Conservation (phyloP, 202 grass and related monocot species). For the Bolboschoenoplectus hybrid region DNA sequence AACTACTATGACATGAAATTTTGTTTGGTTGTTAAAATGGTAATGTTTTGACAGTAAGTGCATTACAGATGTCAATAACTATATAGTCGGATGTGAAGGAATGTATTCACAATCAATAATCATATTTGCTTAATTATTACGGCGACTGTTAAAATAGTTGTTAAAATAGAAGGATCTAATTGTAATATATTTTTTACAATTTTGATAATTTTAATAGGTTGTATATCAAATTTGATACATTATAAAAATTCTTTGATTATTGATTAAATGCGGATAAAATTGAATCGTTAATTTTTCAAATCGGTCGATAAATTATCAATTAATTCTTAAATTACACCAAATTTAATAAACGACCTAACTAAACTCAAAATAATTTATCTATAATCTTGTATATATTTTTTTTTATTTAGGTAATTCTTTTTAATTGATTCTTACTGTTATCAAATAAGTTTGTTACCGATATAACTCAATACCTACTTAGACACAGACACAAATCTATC, state of each 20-base stretch:
- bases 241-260: not conserved
- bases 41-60: not conserved
- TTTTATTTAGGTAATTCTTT: not conserved
- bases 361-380: not conserved
- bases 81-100: no score
- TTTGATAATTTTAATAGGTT: no score
- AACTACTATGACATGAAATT: not conserved
- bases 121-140: no score
- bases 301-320: not conserved
- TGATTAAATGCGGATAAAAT: not conserved
- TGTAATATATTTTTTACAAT: no score
- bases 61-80: not conserved
- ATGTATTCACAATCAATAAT: no score
- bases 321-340: not conserved
- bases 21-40: not conserved
- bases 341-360: not conserved
- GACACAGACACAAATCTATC: conserved; percentile 2
- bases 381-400: not conserved
- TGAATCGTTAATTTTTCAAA: not conserved
- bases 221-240: no score
- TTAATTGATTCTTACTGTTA: not conserved
- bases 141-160: no score
- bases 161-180: no score
- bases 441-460: not conserved
- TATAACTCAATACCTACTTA: not conserved